phyloP scores from a whole-genome alignment of 2,329 filamentous ascomycete species.

The Myriosclerotinia curreyana region DNA sequence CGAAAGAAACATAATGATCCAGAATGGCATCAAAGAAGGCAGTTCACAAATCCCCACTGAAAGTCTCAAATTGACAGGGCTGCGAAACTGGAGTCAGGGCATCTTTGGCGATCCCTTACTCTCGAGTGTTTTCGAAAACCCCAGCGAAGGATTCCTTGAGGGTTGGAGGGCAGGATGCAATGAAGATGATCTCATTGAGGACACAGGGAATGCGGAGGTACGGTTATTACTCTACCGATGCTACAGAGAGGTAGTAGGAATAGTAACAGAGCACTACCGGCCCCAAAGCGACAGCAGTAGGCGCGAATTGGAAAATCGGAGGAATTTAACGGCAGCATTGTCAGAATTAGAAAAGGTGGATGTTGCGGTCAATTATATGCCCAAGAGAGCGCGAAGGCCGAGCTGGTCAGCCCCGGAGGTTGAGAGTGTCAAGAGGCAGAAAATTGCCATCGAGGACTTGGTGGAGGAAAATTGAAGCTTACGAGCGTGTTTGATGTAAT shows the following conservation, averaged over 20 bases:
- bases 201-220: conserved; percentile 44
- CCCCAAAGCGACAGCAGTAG: conserved; percentile 48
- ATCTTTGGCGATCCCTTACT: conserved; percentile 60
- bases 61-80: conserved; percentile 44
- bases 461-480: conserved; percentile 15
- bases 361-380: conserved; percentile 24
- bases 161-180: conserved; percentile 42
- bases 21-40: conserved; percentile 24
- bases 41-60: conserved; percentile 18
- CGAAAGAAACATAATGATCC: conserved; percentile 50
- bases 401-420: conserved; percentile 22
- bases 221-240: conserved; percentile 56
- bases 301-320: conserved; percentile 53
- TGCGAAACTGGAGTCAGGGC: conserved; percentile 58
- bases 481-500: conserved; percentile 19
- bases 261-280: conserved; percentile 56
- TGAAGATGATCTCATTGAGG: conserved; percentile 43
- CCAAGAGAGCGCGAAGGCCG: conserved; percentile 32
- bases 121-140: conserved; percentile 47
- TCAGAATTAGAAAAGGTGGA: conserved; percentile 44
- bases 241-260: conserved; percentile 52
- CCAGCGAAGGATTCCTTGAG: conserved; percentile 46
- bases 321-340: conserved; percentile 49
- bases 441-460: conserved; percentile 23
- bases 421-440: conserved; percentile 31